A percentile compares a stretch with the other conserved stretches of the same genome.
Conservation (phyloP, 805 yeast genomes). For the Clavispora vitiphila region DNA sequence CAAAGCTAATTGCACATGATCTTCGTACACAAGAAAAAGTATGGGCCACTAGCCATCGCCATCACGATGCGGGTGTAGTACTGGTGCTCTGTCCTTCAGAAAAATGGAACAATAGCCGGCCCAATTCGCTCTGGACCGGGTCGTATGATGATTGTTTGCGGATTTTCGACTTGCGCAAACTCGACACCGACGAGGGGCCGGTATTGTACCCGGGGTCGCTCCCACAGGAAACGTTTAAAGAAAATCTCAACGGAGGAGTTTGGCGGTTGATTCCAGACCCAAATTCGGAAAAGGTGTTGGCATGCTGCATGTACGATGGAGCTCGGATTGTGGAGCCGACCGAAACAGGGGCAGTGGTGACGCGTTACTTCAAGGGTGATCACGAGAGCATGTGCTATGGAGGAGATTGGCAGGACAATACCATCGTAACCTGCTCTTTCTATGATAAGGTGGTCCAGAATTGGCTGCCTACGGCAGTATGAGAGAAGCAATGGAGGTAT, state of each 20-base stretch:
- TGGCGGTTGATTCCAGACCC: constrained; percentile 81
- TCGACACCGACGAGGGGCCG: constrained; percentile 32
- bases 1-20: constrained; percentile 71
- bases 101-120: constrained; percentile 40
- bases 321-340: constrained; percentile 55
- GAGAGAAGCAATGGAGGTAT: not conserved
- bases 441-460: constrained; percentile 78
- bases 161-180: constrained; percentile 60
- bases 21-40: constrained; percentile 33
- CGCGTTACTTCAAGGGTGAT: constrained; percentile 51
- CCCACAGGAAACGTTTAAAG: constrained; percentile 42
- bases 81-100: constrained; percentile 53
- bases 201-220: constrained; percentile 40
- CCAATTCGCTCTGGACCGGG: constrained; percentile 71
- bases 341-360: constrained; percentile 15
- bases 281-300: constrained; percentile 45
- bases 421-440: constrained; percentile 80
- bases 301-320: constrained; percentile 96
- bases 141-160: constrained; percentile 83
- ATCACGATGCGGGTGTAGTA: constrained; percentile 90
- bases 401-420: constrained; percentile 71
- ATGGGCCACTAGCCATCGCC: constrained; percentile 41
- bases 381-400: constrained; percentile 96
- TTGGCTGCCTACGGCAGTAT: constrained; percentile 48
- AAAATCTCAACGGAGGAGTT: constrained; percentile 85